Evolutionary conservation across 106 monocot species (phyloP).

Genomic region (Dioscorea dumetorum): DNA sequence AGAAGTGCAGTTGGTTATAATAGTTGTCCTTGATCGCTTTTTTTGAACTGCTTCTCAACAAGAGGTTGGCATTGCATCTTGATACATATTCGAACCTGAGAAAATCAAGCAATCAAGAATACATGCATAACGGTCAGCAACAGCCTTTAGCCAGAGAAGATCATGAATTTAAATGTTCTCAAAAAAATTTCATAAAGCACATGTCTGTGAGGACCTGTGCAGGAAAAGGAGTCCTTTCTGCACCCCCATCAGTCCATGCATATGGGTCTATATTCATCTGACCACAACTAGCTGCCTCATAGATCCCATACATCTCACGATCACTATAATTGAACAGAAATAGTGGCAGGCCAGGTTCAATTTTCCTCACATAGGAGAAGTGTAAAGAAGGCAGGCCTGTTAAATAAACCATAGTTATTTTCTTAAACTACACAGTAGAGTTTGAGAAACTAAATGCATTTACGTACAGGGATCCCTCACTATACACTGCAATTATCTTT

Average conservation of each 20-base stretch:
- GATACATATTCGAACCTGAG: slow-evolving; percentile 36
- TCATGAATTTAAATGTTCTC: too few relatives aligned
- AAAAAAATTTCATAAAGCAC: too few relatives aligned
- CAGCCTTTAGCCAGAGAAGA: too few relatives aligned
- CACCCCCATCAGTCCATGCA: slow-evolving; percentile 47
- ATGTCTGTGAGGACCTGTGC: slow-evolving; percentile 35
- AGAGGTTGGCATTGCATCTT: slow-evolving; percentile 33
- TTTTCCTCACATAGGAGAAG: slow-evolving; percentile 42
- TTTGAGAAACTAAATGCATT: background rate
- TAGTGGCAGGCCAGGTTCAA: slow-evolving; percentile 49
- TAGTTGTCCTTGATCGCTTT: slow-evolving; percentile 46
- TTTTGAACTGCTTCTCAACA: slow-evolving; percentile 28
- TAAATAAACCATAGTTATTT: slow-evolving; percentile 12
- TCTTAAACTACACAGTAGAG: slow-evolving; percentile 21
- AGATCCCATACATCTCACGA: slow-evolving; percentile 50
- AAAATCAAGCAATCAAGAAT: background rate
- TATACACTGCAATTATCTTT: too few relatives aligned
- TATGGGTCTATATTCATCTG: slow-evolving; percentile 54
- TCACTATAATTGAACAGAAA: slow-evolving; percentile 61
- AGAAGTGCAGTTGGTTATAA: slow-evolving; percentile 19
- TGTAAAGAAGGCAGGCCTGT: slow-evolving; percentile 50
- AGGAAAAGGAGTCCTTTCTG: slow-evolving; percentile 38
- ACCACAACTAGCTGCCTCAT: slow-evolving; percentile 48
- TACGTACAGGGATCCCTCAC: background rate
- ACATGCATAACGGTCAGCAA: background rate